Evolutionary conservation across 2,329 filamentous ascomycete species (phyloP).

Genomic region (Sporothrix sp.): DNA sequence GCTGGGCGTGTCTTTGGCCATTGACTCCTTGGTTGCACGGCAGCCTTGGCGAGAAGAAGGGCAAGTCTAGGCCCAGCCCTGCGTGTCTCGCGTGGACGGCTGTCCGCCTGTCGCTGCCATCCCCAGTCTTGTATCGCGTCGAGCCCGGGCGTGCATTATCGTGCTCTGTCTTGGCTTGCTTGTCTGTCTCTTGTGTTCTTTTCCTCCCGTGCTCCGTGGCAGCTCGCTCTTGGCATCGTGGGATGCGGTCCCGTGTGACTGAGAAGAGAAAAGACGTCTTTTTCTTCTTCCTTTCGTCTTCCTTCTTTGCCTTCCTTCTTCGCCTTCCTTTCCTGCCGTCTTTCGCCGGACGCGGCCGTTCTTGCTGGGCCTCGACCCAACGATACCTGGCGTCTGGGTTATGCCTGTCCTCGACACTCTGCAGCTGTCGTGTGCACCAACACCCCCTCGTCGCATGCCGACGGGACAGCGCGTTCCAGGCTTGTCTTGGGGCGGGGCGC

Average conservation of each 20-base stretch:
- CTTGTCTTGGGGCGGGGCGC: too few species aligned
- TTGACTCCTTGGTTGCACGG: not conserved
- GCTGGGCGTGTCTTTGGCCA: not conserved
- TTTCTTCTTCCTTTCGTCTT: too few species aligned
- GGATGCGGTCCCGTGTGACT: not conserved
- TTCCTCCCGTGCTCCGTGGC: not conserved
- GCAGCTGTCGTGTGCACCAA: too few species aligned
- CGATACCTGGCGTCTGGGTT: too few species aligned
- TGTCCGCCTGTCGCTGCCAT: not conserved
- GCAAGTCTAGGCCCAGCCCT: not conserved
- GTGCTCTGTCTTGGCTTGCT: not conserved
- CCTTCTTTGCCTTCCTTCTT: too few species aligned
- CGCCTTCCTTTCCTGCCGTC: too few species aligned
- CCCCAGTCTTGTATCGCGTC: not conserved
- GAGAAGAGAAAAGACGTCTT: not conserved
- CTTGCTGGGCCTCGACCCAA: too few species aligned
- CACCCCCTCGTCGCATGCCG: too few species aligned
- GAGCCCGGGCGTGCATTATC: slow-evolving; percentile 4
- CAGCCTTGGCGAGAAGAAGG: slow-evolving; percentile 5
- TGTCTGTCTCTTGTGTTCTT: not conserved
- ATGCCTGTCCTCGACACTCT: too few species aligned
- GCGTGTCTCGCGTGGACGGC: too few species aligned
- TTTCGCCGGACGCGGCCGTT: too few species aligned
- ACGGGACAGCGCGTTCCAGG: too few species aligned
- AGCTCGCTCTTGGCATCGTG: not conserved